Percentiles rank a stretch among this genome's conserved stretches.
phyloP scores from a whole-genome alignment of 2,329 filamentous ascomycete species.

The Penicillium nordicum region DNA sequence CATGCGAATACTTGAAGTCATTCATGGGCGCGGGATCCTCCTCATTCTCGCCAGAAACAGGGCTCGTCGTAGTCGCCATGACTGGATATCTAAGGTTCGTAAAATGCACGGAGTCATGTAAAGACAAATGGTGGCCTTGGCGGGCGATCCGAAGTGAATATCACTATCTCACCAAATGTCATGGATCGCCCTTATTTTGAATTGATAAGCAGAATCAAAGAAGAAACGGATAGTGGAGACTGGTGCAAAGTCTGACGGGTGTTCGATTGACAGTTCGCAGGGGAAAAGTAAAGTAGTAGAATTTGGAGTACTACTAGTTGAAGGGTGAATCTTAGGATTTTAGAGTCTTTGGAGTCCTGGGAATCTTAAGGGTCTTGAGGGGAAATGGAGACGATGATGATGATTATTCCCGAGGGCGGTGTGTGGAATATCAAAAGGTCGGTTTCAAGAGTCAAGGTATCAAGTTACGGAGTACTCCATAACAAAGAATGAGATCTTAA shows the following conservation, averaged over 20 bases:
- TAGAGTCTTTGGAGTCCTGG: background rate
- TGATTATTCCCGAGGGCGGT: constrained; percentile 15
- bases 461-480: too few species aligned
- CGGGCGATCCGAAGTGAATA: constrained; percentile 15
- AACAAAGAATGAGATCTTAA: background rate
- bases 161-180: constrained; percentile 1
- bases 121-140: constrained; percentile 17
- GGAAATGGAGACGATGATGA: constrained; percentile 10
- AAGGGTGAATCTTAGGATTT: background rate
- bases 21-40: constrained; percentile 25
- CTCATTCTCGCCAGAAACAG: constrained; percentile 30
- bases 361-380: background rate
- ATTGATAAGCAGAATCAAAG: background rate
- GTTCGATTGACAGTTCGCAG: background rate
- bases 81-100: constrained; percentile 11
- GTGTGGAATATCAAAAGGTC: background rate
- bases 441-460: background rate
- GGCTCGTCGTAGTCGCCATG: constrained; percentile 28
- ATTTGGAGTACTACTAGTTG: background rate
- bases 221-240: background rate
- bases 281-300: background rate
- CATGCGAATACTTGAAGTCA: constrained; percentile 14
- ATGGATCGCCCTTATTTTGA: constrained; percentile 18
- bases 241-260: background rate
- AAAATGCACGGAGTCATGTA: constrained; percentile 22